Evolutionary conservation across 352 stramenopile genomes (phyloP).

Genomic region (Globisporangium camurandrum): DNA sequence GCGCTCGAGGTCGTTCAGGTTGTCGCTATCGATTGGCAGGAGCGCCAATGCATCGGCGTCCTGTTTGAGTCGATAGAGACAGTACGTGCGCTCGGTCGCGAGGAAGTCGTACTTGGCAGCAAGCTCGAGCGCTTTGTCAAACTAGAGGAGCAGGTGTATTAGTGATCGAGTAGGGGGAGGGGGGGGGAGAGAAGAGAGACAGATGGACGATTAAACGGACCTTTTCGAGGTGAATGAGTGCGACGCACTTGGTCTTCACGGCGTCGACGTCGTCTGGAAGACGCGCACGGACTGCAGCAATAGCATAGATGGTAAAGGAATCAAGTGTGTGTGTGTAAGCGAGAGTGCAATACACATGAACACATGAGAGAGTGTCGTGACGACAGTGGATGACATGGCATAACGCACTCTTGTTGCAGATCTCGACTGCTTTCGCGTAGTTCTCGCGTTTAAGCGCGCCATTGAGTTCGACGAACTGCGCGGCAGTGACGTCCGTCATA

Average conservation of each 20-base stretch:
- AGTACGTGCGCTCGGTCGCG: slow-evolving; percentile 63
- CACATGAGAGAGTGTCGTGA: not conserved
- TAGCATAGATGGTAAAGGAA: too few relatives aligned
- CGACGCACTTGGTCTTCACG: slow-evolving; percentile 77
- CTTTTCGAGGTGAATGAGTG: slow-evolving; percentile 77
- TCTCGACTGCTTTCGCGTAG: slow-evolving; percentile 69
- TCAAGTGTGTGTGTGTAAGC: not conserved
- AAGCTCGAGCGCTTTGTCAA: slow-evolving; percentile 80
- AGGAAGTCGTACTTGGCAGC: slow-evolving; percentile 64
- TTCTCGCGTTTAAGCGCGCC: slow-evolving; percentile 68
- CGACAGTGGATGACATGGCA: too few relatives aligned
- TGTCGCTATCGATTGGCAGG: too few relatives aligned
- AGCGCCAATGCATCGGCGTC: slow-evolving; percentile 54
- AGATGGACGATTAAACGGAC: slow-evolving; percentile 12
- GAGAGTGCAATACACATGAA: not conserved
- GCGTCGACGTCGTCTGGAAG: slow-evolving; percentile 64
- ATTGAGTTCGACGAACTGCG: slow-evolving; percentile 73
- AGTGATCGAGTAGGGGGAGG: not conserved
- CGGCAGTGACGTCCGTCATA: slow-evolving; percentile 28
- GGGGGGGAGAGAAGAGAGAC: not conserved
- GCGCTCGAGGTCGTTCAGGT: slow-evolving; percentile 18
- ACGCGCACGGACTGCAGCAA: slow-evolving; percentile 53
- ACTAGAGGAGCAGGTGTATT: slow-evolving; percentile 25
- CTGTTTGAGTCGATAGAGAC: slow-evolving; percentile 72
- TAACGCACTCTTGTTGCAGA: slow-evolving; percentile 83